Evolutionary conservation across 805 yeast genomes (phyloP).

Genomic region (Metschnikowia cubensis): DNA sequence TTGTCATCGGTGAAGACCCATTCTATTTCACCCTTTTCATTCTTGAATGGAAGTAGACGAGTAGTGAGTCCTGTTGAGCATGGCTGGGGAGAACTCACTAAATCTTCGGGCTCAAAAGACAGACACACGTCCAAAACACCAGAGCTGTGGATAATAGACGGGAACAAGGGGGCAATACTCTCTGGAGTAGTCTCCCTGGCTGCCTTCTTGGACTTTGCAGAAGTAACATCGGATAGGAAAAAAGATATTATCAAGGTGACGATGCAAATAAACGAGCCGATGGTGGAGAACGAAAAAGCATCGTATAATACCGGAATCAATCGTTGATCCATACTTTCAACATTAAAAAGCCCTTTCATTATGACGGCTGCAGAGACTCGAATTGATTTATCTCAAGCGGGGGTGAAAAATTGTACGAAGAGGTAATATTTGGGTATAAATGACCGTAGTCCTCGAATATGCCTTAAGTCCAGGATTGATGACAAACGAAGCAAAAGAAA

Average conservation of each 20-base stretch:
- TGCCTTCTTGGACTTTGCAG: conserved; percentile 1
- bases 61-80: conserved; percentile 52
- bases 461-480: neutral
- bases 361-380: neutral
- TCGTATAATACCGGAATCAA: neutral
- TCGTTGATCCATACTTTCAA: neutral
- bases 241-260: conserved; percentile 2
- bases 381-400: neutral
- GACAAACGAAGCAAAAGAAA: neutral
- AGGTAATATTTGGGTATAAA: neutral
- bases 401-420: neutral
- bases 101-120: conserved; percentile 1
- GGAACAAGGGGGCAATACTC: conserved; percentile 9
- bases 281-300: neutral
- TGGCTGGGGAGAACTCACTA: conserved; percentile 20
- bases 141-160: conserved; percentile 9
- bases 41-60: conserved; percentile 48
- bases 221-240: neutral
- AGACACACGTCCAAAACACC: neutral
- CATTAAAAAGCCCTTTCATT: conserved; percentile 1
- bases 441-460: neutral
- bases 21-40: conserved; percentile 51
- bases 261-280: conserved; percentile 1
- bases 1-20: conserved; percentile 51
- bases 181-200: neutral